phyloP scores from a whole-genome alignment of 345 rosid genomes.

The Abelmoschus esculentus region DNA sequence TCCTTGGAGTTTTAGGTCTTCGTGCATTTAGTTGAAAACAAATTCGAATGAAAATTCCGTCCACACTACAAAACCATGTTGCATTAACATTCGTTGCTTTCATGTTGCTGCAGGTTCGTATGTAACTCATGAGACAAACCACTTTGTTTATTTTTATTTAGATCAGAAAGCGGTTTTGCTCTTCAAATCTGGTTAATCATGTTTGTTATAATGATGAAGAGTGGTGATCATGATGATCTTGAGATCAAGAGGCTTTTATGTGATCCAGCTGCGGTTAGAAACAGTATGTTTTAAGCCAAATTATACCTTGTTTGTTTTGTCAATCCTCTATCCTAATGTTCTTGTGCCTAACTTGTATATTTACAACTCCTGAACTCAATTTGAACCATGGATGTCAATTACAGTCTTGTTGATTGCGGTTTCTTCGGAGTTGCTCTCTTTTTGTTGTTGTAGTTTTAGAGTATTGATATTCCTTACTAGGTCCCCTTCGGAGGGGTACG shows the following conservation, averaged over 20 bases:
- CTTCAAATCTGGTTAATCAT: slow-evolving; percentile 75
- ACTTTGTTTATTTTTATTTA: slow-evolving; percentile 87
- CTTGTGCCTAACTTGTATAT: slow-evolving; percentile 32
- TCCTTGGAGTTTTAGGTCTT: not conserved
- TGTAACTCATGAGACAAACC: slow-evolving; percentile 96
- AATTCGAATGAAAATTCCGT: not conserved
- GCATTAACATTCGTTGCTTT: not conserved
- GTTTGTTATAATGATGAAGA: slow-evolving; percentile 6
- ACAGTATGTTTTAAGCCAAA: slow-evolving; percentile 23
- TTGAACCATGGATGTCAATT: not conserved
- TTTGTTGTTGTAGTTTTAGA: no score
- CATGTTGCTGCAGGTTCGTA: slow-evolving; percentile 60
- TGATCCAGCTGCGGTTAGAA: slow-evolving; percentile 13
- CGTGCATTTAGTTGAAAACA: not conserved
- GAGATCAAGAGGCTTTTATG: not conserved
- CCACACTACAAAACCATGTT: not conserved
- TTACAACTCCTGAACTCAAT: slow-evolving; percentile 13
- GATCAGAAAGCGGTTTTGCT: slow-evolving; percentile 90
- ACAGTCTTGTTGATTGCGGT: no score
- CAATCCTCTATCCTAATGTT: slow-evolving; percentile 19
- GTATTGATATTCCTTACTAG: no score
- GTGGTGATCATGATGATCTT: not conserved
- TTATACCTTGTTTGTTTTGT: slow-evolving; percentile 19
- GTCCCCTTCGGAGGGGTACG: no score
- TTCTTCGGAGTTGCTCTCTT: no score